Conservation (phyloP, 2,329 filamentous ascomycete species). For the Tolypocladium cylindrosporum region DNA sequence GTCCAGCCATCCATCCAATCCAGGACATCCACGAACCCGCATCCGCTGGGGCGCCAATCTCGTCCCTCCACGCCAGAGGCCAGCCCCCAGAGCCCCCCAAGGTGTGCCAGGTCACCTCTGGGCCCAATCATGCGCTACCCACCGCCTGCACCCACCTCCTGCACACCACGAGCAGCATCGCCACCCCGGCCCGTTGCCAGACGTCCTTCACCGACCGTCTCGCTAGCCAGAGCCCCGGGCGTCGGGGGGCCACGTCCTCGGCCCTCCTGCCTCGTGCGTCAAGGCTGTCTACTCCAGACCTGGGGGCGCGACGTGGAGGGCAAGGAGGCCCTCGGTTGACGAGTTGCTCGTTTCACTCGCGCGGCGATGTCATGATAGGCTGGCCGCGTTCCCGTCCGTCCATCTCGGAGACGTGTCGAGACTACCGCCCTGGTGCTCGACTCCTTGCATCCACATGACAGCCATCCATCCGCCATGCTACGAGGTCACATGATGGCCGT, state of each 20-base stretch:
- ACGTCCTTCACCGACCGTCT: neutral
- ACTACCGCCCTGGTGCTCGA: too few relatives aligned
- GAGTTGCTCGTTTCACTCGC: neutral
- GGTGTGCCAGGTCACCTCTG: slow-evolving; percentile 13
- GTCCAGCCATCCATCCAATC: slow-evolving; percentile 8
- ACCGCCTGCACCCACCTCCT: neutral
- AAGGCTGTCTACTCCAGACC: neutral
- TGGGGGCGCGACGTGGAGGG: neutral
- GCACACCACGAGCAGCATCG: neutral
- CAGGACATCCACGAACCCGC: slow-evolving; percentile 10
- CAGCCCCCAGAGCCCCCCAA: neutral
- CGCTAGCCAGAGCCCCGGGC: too few relatives aligned
- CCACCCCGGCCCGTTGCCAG: neutral
- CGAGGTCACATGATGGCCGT: neutral
- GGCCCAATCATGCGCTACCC: slow-evolving; percentile 19
- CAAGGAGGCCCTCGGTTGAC: neutral
- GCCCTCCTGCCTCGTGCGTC: neutral
- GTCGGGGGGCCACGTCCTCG: neutral
- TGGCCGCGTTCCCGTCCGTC: neutral
- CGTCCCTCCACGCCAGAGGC: slow-evolving; percentile 15
- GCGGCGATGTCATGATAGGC: neutral
- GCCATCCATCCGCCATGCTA: neutral
- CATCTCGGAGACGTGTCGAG: neutral
- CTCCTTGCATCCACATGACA: too few relatives aligned
- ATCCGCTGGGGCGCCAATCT: slow-evolving; percentile 12